A percentile compares a stretch with the other conserved stretches of the same genome.
phyloP scores from a whole-genome alignment of 768 basidiomycete genomes.

The Podaxis mareebaensis region DNA sequence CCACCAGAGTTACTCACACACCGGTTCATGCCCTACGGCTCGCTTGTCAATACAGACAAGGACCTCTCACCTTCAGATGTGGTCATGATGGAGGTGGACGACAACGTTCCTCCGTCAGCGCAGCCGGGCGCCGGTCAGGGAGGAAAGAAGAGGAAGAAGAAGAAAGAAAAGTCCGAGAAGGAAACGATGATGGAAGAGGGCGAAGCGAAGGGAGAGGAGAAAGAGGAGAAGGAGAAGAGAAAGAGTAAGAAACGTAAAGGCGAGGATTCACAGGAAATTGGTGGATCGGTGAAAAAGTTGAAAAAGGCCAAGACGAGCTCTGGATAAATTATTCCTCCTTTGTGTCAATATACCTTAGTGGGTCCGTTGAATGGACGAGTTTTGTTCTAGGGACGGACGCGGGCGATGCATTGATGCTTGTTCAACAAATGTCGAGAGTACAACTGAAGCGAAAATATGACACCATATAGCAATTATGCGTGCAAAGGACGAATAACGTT shows the following conservation, averaged over 20 bases:
- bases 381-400: background rate
- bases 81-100: slow-evolving; percentile 7
- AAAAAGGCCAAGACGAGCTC: slow-evolving; percentile 27
- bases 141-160: slow-evolving; percentile 4
- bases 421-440: slow-evolving; percentile 4
- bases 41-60: slow-evolving; percentile 28
- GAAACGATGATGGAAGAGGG: slow-evolving; percentile 24
- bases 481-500: slow-evolving; percentile 10
- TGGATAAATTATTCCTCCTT: slow-evolving; percentile 5
- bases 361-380: background rate
- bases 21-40: slow-evolving; percentile 63
- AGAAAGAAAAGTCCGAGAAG: slow-evolving; percentile 16
- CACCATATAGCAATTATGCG: slow-evolving; percentile 10
- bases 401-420: background rate
- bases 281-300: slow-evolving; percentile 41
- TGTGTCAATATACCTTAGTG: background rate
- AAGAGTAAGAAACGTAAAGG: slow-evolving; percentile 53
- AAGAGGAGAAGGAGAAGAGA: slow-evolving; percentile 31
- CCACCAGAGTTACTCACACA: slow-evolving; percentile 65
- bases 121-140: slow-evolving; percentile 1
- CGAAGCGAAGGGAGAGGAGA: slow-evolving; percentile 25
- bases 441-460: background rate
- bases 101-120: background rate
- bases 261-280: slow-evolving; percentile 24
- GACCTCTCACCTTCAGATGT: slow-evolving; percentile 15